Percentiles rank a stretch among this genome's conserved stretches.
These are phyloP conservation scores for Paraleonurus japonicus DNA, from an alignment of 257 asterid genomes.

Conservation along the genomic window DNA sequence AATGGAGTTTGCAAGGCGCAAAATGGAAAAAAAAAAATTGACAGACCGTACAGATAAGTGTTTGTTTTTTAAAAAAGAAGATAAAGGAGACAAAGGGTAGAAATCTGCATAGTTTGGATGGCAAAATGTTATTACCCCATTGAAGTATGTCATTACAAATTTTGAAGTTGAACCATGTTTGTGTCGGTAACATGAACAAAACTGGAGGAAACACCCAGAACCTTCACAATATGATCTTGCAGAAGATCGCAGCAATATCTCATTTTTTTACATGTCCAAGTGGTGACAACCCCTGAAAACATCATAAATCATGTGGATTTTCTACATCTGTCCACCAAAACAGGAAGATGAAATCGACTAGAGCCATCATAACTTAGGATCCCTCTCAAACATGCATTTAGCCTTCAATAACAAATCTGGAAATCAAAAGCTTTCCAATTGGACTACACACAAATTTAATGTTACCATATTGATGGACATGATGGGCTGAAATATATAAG, in stretches of 20 bases:
- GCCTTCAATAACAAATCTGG: not conserved
- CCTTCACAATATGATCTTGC: conserved; percentile 53
- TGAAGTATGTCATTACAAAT: no score
- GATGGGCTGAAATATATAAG: not conserved
- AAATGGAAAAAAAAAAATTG: no score
- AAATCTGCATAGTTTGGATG: no score
- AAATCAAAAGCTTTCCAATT: not conserved
- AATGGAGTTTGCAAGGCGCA: no score
- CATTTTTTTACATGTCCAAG: conserved; percentile 54
- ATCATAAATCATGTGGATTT: conserved; percentile 51
- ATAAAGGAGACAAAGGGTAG: no score
- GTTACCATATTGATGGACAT: not conserved
- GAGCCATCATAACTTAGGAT: not conserved
- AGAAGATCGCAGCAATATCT: conserved; percentile 47
- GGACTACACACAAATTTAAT: not conserved
- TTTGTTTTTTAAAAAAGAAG: no score
- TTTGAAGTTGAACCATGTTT: not conserved
- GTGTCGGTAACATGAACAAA: conserved; percentile 29
- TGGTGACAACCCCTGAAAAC: conserved; percentile 37
- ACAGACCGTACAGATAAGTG: no score
- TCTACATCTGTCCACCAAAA: conserved; percentile 32
- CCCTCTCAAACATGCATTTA: not conserved
- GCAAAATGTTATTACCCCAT: no score
- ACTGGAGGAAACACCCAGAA: conserved; percentile 45
- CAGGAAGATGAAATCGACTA: not conserved